A percentile compares a stretch with the other conserved stretches of the same genome.
phyloP scores from a whole-genome alignment of 768 basidiomycete species.

The Infundibulicybe gibba region DNA sequence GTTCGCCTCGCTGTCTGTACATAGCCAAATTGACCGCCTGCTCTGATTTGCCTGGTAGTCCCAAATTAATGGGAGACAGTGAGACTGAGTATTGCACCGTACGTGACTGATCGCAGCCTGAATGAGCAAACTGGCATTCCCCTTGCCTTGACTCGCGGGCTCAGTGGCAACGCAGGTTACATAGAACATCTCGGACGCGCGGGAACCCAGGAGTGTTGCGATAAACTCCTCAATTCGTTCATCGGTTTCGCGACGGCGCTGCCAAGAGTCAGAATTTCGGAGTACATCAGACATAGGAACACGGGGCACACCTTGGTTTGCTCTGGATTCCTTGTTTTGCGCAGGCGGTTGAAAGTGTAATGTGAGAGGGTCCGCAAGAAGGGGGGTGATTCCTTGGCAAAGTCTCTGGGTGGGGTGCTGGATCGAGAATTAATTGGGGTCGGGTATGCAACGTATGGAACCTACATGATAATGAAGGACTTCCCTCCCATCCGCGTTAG shows the following conservation, averaged over 20 bases:
- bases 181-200: constrained; percentile 23
- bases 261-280: not conserved
- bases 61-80: not conserved
- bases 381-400: no score
- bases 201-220: constrained; percentile 15
- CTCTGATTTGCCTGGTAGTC: constrained; percentile 21
- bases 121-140: constrained; percentile 26
- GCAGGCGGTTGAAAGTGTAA: no score
- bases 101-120: constrained; percentile 19
- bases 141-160: constrained; percentile 20
- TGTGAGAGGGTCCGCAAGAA: no score
- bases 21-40: constrained; percentile 21
- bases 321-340: no score
- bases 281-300: no score
- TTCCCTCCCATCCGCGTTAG: no score
- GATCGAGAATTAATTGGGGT: no score
- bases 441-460: no score
- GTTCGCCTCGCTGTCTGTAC: constrained; percentile 19
- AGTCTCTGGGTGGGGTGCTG: no score
- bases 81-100: not conserved
- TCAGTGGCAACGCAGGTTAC: constrained; percentile 23
- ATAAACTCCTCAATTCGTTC: constrained; percentile 17
- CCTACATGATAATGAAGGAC: no score
- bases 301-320: no score
- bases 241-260: constrained; percentile 17